Conservation (phyloP, 208 protist species). For the Crithidia acanthocephali region DNA sequence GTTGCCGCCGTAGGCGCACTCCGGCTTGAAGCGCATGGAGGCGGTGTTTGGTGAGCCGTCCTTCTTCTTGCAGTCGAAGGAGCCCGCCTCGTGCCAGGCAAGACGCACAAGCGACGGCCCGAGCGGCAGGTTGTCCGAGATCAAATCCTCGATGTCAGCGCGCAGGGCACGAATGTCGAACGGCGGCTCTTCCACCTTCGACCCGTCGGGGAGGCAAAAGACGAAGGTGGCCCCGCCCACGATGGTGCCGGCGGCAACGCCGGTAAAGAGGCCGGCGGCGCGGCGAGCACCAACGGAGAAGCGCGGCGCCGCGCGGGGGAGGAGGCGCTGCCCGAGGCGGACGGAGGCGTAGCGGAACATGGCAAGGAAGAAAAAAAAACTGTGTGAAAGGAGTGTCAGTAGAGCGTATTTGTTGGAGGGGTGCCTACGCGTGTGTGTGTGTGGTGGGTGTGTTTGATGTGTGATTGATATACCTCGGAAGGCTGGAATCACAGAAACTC, state of each 20-base stretch:
- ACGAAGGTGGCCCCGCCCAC: slow-evolving; percentile 47
- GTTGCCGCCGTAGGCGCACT: slow-evolving; percentile 86
- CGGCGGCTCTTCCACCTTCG: slow-evolving; percentile 38
- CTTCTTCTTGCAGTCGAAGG: slow-evolving; percentile 64
- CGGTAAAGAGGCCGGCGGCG: slow-evolving; percentile 26
- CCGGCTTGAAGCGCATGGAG: slow-evolving; percentile 82
- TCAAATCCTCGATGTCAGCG: slow-evolving; percentile 60
- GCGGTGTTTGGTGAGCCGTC: slow-evolving; percentile 73
- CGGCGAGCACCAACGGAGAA: slow-evolving; percentile 22
- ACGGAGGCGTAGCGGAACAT: slow-evolving; percentile 47
- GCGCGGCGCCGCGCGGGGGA: slow-evolving; percentile 12
- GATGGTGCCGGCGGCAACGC: slow-evolving; percentile 39
- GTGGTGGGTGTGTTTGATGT: no score
- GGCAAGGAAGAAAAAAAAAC: background rate
- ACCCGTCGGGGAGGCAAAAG: slow-evolving; percentile 31
- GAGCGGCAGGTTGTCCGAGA: slow-evolving; percentile 49
- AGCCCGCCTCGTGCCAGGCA: slow-evolving; percentile 81
- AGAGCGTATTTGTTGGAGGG: background rate
- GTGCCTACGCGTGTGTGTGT: no score
- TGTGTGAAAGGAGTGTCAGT: background rate
- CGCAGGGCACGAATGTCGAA: slow-evolving; percentile 58
- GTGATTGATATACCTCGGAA: no score
- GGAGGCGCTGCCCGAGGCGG: slow-evolving; percentile 43
- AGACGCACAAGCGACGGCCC: slow-evolving; percentile 76
- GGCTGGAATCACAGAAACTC: no score